Base-by-base conservation (phyloP, 2,329 filamentous ascomycete species). In the Parasarocladium wereldwijsianum region DNA sequence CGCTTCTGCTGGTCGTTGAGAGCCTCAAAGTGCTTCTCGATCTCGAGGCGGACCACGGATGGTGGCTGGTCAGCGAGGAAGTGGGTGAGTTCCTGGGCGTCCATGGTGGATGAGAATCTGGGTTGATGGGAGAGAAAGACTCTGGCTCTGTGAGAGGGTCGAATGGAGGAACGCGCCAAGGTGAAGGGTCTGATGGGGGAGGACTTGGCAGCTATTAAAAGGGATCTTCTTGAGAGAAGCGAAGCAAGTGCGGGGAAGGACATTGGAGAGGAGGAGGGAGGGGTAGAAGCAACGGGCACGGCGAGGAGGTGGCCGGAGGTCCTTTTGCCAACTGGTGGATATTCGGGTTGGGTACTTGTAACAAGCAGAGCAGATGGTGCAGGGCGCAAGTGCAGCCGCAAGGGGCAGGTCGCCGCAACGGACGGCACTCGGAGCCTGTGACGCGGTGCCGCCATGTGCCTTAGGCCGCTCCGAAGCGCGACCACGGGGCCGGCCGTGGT, bases 21-120 rank as follows among this genome's bases (percentile, higher is more conserved):
- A 20, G 75, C 72, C 32, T 87, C 79, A 45, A 96, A 98, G 57
- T 96, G 87, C 49, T 84, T 81, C 58, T 84, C 84, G 51, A 96
- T 90, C 51, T 84, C 77, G 29, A 98, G 70, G 27, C 77, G 74
- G 35, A 94, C 87, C 33, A 94, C 73, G 28, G 76, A 80, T 1
- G 90, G 90, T 26, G 90, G 90, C 39, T 78, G 76, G 55, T 98
- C 90, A 26, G 90, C 86, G 36, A 93, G 68, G 53, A 93, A 94
- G 49, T 93, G 79, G 51, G 62, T 62, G 38, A 76, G 59, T 39
- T 76, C 71, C 41, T 66, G 55, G 34, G 66, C 54, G 42, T 72
- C 60, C 68, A 77, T 75, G 39, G 51, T 59, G 25, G 42, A 45
- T 36, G 43, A 48, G 45, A 50, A 47, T 40, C 44, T 46, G 33